Base-by-base conservation (phyloP, 805 yeast species). In the Zygoascus bituminiphila region DNA sequence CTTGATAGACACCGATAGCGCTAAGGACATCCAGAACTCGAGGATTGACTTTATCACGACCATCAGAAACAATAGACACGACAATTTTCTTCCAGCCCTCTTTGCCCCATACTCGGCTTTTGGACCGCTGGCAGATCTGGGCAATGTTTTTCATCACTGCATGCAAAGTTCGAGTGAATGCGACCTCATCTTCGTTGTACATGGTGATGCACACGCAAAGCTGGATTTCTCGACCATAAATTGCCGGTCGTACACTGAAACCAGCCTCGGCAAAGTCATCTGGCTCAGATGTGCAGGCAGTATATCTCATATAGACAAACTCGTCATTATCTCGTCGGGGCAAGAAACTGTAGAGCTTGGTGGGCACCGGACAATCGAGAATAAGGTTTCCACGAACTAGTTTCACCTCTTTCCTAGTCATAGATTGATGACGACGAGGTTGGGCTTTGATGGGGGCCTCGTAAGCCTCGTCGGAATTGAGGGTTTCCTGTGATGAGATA, bases 31-130 rank as follows among this genome's bases (percentile, higher is more conserved):
- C 96, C 41, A 93, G 68, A 1, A 89, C 91, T 15, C 95, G 84
- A 21, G 85, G 85, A 57, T 80, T 75, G 42, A 93, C 82, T 61
- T 91, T 91, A 50, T 84, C 79, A 67, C 99, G 81, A 58, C 99
- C 99, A 69, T 93, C 99, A 43, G 96, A 80, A 20, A 93, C 85
- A 57, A 93, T 82, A 48, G 86, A 73, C 12, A 93, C 96, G 47
- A 91, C 96, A 19, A 93, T 82, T 66, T 91, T 93, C 62, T 93
- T 88, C 99, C 99, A 93, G 22, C 95, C 84, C 51, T 89, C 94
- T 56, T 82, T 81, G 4, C 98, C 98, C 99, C 99, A 93, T 15
- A 85, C 83, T 45, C 84, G 73, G 36, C 95, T 84, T 63, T 81
- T 84, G 47, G 76, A 74, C 64, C 98, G 79, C 14, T 83, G 78